Evolutionary conservation across 148 eudicot genomes (phyloP).

Genomic region (Vaccinium corymbosum): DNA sequence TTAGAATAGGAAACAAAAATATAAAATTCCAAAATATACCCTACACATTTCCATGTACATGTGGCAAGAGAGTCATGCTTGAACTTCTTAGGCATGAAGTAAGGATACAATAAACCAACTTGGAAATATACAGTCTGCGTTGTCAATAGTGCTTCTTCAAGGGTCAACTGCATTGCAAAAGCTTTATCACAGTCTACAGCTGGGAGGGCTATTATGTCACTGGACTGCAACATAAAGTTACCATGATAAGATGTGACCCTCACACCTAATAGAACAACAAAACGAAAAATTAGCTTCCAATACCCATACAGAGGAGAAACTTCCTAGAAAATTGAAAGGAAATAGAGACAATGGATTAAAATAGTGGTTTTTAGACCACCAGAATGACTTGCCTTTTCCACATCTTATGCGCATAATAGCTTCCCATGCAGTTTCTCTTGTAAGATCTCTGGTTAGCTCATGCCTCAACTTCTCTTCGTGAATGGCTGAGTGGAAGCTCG

Average conservation of each 20-base stretch:
- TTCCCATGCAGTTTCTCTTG: conserved; percentile 99
- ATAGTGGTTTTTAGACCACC: neutral
- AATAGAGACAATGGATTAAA: conserved; percentile 11
- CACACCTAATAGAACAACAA: conserved; percentile 51
- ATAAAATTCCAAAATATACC: neutral
- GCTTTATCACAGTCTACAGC: conserved; percentile 99
- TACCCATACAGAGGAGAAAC: neutral
- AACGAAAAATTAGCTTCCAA: conserved; percentile 9
- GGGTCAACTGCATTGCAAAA: conserved; percentile 75
- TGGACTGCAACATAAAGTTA: conserved; percentile 94
- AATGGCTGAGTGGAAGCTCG: conserved; percentile 59
- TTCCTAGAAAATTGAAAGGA: neutral
- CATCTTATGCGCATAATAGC: conserved; percentile 95
- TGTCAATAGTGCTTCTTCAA: conserved; percentile 85
- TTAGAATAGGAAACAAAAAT: neutral
- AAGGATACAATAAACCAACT: conserved; percentile 98
- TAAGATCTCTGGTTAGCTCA: conserved; percentile 88
- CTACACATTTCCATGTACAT: neutral
- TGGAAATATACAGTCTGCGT: conserved; percentile 82
- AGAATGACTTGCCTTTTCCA: conserved; percentile 63
- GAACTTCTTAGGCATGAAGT: neutral
- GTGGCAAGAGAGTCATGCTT: neutral
- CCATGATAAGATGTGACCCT: conserved; percentile 93
- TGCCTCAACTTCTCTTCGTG: conserved; percentile 83
- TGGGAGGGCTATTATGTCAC: conserved; percentile 94